These are phyloP conservation scores for Haplosporangium gracile DNA, from an alignment of 192 early-diverging fungal genomes.

Conservation along the genomic window DNA sequence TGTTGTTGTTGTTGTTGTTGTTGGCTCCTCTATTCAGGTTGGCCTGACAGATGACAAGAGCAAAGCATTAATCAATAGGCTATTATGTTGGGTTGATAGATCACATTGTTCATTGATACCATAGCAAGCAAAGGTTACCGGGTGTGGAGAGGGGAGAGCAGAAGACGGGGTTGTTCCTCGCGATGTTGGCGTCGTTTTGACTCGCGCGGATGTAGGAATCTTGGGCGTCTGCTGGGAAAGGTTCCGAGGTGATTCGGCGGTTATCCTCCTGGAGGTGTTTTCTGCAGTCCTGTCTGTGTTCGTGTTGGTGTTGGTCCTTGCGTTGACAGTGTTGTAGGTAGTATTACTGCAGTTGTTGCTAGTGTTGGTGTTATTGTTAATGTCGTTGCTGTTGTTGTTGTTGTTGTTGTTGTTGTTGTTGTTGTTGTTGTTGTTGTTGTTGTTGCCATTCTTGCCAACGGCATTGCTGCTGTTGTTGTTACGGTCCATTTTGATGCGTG, in stretches of 20 bases:
- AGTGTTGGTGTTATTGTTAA: not conserved
- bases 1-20: not conserved
- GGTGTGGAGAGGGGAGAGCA: not conserved
- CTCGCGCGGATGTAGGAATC: slow-evolving; percentile 2
- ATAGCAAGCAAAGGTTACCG: not conserved
- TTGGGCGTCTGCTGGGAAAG: slow-evolving; percentile 9
- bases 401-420: not conserved
- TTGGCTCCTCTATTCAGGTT: not conserved
- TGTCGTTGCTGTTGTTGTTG: not conserved
- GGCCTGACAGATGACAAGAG: not conserved
- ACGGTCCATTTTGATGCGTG: not conserved
- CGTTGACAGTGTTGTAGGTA: not conserved
- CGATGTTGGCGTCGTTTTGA: not conserved
- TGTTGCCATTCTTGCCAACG: not conserved
- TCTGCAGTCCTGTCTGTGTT: slow-evolving; percentile 1
- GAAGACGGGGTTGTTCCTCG: not conserved
- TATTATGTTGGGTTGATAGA: no score
- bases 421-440: not conserved
- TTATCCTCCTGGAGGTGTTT: not conserved
- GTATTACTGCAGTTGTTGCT: not conserved
- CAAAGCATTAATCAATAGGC: not conserved
- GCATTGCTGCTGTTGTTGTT: not conserved
- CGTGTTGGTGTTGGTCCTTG: not conserved
- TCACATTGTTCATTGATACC: no score
- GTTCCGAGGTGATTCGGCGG: not conserved